These are phyloP conservation scores for Sporisorium sorghi DNA, from an alignment of 1,284 basidiomycete species.

Conservation along the genomic window DNA sequence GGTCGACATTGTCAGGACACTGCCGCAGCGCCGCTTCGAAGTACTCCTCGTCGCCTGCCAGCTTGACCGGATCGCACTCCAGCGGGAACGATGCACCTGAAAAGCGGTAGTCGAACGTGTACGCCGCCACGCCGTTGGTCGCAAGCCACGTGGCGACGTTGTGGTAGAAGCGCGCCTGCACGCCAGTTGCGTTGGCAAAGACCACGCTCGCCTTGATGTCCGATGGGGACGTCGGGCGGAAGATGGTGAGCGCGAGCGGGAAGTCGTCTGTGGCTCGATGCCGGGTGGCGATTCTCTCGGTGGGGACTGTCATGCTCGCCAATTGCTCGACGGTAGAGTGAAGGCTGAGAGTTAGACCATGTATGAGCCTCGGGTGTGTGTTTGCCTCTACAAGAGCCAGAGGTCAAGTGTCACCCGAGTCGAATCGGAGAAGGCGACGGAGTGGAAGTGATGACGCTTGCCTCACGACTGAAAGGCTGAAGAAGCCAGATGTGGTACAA, in stretches of 20 bases:
- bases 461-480: too few species aligned
- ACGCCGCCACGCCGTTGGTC: slow-evolving; percentile 49
- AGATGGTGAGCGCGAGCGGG: slow-evolving; percentile 46
- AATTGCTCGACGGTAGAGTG: not conserved
- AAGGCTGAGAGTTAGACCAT: not conserved
- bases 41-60: slow-evolving; percentile 51
- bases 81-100: slow-evolving; percentile 54
- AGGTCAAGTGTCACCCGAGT: not conserved
- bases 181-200: slow-evolving; percentile 58
- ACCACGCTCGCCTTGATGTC: slow-evolving; percentile 38
- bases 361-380: not conserved
- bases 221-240: slow-evolving; percentile 26
- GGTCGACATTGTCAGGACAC: slow-evolving; percentile 40
- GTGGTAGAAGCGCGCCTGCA: slow-evolving; percentile 59
- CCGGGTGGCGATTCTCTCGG: slow-evolving; percentile 26
- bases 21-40: slow-evolving; percentile 46
- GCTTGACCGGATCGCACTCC: slow-evolving; percentile 34
- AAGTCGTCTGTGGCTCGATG: slow-evolving; percentile 45
- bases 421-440: not conserved
- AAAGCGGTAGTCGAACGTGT: slow-evolving; percentile 60
- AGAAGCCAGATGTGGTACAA: too few species aligned
- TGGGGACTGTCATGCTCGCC: slow-evolving; percentile 18
- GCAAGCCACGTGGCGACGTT: slow-evolving; percentile 50
- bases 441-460: too few species aligned
- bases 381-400: not conserved